phyloP scores from a whole-genome alignment of 2,329 filamentous ascomycete genomes.

The Arthroderma uncinatum region DNA sequence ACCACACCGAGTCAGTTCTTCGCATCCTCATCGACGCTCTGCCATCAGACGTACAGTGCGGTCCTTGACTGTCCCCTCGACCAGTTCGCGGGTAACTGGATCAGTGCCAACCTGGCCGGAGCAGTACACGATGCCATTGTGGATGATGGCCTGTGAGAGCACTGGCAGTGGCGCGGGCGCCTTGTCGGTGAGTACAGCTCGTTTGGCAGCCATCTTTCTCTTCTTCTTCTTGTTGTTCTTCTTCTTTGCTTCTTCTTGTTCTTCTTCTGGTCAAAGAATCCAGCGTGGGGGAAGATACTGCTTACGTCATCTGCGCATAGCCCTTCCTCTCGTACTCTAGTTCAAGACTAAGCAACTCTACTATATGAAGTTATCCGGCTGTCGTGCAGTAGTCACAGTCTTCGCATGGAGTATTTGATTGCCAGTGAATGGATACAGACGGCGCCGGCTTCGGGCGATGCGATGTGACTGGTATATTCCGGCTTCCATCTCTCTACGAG shows the following conservation, averaged over 20 bases:
- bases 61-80: conserved; percentile 37
- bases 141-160: conserved; percentile 50
- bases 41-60: conserved; percentile 6
- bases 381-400: background rate
- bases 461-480: too few relatives aligned
- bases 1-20: background rate
- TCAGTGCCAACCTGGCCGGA: conserved; percentile 52
- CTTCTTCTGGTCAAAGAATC: too few relatives aligned
- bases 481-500: too few relatives aligned
- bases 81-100: conserved; percentile 41
- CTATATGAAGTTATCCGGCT: background rate
- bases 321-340: too few relatives aligned
- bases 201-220: conserved; percentile 7
- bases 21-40: background rate
- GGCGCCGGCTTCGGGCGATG: too few relatives aligned
- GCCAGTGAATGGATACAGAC: too few relatives aligned
- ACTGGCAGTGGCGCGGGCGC: conserved; percentile 29
- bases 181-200: conserved; percentile 6
- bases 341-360: background rate
- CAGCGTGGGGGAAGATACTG: background rate
- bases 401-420: too few relatives aligned
- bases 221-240: background rate
- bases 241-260: background rate
- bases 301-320: background rate
- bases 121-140: conserved; percentile 60